phyloP scores from a whole-genome alignment of 306 rosid genomes.

The Ceratonia siliqua region DNA sequence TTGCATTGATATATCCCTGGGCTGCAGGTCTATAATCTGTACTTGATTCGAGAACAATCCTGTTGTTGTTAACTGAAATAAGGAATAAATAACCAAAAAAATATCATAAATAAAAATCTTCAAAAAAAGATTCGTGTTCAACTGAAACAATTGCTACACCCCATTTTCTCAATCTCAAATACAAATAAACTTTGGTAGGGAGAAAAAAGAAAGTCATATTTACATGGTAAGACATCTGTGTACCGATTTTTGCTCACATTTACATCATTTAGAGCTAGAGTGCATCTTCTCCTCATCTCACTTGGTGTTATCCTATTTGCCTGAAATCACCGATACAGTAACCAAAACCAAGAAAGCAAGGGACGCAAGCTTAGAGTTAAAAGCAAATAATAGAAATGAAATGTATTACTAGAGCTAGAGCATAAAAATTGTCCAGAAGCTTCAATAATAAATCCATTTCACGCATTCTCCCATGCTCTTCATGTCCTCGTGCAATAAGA shows the following conservation, averaged over 20 bases:
- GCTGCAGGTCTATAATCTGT: conserved; percentile 83
- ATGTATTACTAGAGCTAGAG: neutral
- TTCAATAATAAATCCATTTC: neutral
- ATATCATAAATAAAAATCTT: neutral
- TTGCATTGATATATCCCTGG: conserved; percentile 87
- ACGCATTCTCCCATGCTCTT: neutral
- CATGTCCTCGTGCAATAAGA: neutral
- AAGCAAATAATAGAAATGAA: neutral
- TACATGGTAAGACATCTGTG: conserved; percentile 79
- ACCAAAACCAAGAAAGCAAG: neutral
- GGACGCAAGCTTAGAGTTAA: neutral
- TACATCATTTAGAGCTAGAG: conserved; percentile 65
- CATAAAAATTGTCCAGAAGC: neutral
- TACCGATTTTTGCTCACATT: conserved; percentile 82
- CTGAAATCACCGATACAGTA: conserved; percentile 43
- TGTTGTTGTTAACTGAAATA: conserved; percentile 70
- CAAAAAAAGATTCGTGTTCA: neutral
- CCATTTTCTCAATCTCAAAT: neutral
- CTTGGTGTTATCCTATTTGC: conserved; percentile 57
- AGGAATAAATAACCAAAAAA: neutral
- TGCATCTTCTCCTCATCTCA: conserved; percentile 62
- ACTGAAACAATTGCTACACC: neutral
- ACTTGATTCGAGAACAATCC: conserved; percentile 71
- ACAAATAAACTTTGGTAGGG: conserved; percentile 7
- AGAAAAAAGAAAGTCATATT: conserved; percentile 7